phyloP scores from a whole-genome alignment of 306 rosid genomes.

The Adenanthera pavonina region DNA sequence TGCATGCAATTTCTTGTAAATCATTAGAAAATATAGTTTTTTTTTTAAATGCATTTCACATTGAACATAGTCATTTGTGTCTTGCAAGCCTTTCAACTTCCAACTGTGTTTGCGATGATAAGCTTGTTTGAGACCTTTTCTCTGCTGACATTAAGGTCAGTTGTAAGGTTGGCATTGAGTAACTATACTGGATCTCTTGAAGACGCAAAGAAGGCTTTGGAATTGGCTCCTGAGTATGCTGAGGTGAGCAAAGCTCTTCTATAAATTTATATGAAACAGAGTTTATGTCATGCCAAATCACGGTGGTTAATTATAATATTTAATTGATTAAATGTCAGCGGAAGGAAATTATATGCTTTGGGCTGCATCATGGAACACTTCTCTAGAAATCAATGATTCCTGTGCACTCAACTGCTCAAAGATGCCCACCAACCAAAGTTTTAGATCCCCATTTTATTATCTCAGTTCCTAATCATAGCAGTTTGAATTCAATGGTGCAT shows the following conservation, averaged over 20 bases:
- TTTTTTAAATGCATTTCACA: background rate
- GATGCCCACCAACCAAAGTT: background rate
- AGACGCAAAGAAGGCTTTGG: slow-evolving; percentile 74
- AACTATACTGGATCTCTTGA: slow-evolving; percentile 73
- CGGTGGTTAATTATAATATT: background rate
- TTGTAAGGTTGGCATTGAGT: slow-evolving; percentile 67
- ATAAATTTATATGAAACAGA: background rate
- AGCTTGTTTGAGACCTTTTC: slow-evolving; percentile 9
- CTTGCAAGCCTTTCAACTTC: background rate
- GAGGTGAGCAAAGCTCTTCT: slow-evolving; percentile 60
- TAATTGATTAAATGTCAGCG: background rate
- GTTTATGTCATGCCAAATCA: slow-evolving; percentile 26
- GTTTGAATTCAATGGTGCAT: background rate
- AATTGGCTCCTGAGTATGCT: slow-evolving; percentile 59
- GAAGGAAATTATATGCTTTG: background rate
- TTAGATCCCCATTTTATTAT: background rate
- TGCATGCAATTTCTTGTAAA: background rate
- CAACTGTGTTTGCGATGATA: background rate
- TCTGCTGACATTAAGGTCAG: slow-evolving; percentile 59
- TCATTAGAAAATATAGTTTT: background rate
- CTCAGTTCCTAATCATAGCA: background rate
- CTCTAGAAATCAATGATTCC: slow-evolving; percentile 19
- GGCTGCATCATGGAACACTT: slow-evolving; percentile 12
- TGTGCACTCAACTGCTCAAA: background rate
- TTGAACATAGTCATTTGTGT: background rate